These are phyloP conservation scores for Kazachstania africana DNA, from an alignment of 805 yeast genomes.

Conservation along the genomic window DNA sequence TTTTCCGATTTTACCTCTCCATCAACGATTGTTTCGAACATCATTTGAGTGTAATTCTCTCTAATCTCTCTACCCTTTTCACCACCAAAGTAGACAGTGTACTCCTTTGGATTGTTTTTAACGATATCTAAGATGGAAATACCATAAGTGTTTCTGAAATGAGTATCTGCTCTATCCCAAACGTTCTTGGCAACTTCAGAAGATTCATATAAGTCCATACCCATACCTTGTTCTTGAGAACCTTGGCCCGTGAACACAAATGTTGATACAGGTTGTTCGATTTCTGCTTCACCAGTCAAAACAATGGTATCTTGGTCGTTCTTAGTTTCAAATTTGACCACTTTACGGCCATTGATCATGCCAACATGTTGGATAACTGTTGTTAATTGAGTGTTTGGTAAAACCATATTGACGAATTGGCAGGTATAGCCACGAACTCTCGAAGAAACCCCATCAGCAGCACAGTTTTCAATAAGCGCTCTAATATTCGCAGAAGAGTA, in stretches of 20 bases:
- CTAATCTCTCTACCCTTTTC: constrained; percentile 91
- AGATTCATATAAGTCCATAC: constrained; percentile 92
- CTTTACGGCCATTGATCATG: constrained; percentile 98
- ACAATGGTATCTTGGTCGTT: constrained; percentile 77
- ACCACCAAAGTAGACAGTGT: constrained; percentile 96
- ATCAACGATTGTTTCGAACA: constrained; percentile 86
- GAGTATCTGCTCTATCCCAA: constrained; percentile 96
- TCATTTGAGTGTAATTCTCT: constrained; percentile 91
- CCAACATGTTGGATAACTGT: constrained; percentile 91
- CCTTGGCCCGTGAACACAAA: constrained; percentile 99
- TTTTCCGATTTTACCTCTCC: constrained; percentile 82
- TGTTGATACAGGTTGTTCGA: constrained; percentile 94
- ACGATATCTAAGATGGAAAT: constrained; percentile 95
- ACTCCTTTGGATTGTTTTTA: constrained; percentile 86
- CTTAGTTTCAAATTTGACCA: constrained; percentile 80
- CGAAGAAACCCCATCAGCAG: constrained; percentile 91
- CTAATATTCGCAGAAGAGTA: constrained; percentile 93
- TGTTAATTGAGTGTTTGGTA: constrained; percentile 83
- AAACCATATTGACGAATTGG: constrained; percentile 89
- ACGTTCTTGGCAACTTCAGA: constrained; percentile 88
- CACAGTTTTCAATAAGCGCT: constrained; percentile 93
- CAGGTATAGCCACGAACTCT: constrained; percentile 93
- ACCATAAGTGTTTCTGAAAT: constrained; percentile 88
- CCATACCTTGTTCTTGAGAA: constrained; percentile 99
- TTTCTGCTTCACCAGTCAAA: constrained; percentile 91